Conservation (phyloP, 495 filamentous ascomycete species). For the Xylona heveae region DNA sequence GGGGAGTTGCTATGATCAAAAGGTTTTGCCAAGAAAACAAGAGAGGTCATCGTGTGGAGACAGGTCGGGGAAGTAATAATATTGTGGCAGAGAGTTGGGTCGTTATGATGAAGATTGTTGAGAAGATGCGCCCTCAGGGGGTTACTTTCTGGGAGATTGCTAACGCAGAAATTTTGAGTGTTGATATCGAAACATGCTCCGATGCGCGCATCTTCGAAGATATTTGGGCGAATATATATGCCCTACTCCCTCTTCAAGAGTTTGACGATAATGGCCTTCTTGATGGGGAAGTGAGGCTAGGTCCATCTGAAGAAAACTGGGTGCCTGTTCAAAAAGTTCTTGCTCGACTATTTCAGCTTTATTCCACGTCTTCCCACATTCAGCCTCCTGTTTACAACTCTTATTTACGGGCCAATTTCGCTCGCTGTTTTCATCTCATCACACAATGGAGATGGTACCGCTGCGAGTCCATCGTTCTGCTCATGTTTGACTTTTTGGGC, state of each 20-base stretch:
- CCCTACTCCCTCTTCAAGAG: conserved; percentile 52
- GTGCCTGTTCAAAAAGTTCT: conserved; percentile 39
- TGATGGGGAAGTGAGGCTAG: conserved; percentile 31
- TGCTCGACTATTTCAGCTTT: conserved; percentile 40
- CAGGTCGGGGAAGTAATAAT: conserved; percentile 39
- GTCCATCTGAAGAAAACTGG: conserved; percentile 47
- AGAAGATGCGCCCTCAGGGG: conserved; percentile 21
- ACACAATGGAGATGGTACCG: conserved; percentile 69
- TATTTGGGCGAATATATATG: conserved; percentile 55
- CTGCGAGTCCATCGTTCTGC: conserved; percentile 56
- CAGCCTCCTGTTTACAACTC: conserved; percentile 50
- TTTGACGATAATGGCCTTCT: conserved; percentile 47
- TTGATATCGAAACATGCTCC: conserved; percentile 12
- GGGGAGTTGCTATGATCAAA: conserved; percentile 28
- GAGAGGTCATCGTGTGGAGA: conserved; percentile 29
- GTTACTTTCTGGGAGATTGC: conserved; percentile 35
- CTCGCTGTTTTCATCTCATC: conserved; percentile 60
- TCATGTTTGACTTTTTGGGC: conserved; percentile 81
- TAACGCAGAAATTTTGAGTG: conserved; percentile 20
- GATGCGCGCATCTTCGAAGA: conserved; percentile 41
- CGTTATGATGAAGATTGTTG: conserved; percentile 36
- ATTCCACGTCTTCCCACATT: conserved; percentile 27
- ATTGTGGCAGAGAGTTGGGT: conserved; percentile 42
- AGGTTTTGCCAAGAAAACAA: conserved; percentile 43
- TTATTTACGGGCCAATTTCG: conserved; percentile 46